Evolutionary conservation across 2,329 filamentous ascomycete species (phyloP).

Genomic region (Cercospora berteroae): DNA sequence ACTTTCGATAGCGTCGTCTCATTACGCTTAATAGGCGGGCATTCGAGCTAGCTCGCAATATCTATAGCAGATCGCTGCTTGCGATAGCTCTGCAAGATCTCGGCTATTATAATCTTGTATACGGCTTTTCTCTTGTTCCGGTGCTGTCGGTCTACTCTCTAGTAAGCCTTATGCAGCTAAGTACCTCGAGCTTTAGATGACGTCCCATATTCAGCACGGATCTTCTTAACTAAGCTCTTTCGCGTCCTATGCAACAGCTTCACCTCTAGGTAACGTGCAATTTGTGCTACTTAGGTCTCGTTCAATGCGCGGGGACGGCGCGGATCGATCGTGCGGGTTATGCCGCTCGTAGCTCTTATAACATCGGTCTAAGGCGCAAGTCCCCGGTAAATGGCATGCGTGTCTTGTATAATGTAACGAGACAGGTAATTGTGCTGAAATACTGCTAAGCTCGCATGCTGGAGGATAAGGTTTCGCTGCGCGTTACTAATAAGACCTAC

Average conservation of each 20-base stretch:
- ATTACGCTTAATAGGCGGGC: background rate
- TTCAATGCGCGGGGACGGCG: background rate
- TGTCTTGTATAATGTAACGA: slow-evolving; percentile 3
- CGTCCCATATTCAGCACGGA: background rate
- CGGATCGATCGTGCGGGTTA: slow-evolving; percentile 6
- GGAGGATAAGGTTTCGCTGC: slow-evolving; percentile 1
- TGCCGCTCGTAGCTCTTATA: slow-evolving; percentile 6
- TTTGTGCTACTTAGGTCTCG: slow-evolving; percentile 4
- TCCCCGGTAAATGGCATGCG: background rate
- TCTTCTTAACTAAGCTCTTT: background rate
- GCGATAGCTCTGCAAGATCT: background rate
- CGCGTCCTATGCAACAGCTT: background rate
- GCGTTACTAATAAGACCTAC: slow-evolving; percentile 2
- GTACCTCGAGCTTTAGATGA: background rate
- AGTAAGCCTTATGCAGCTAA: slow-evolving; percentile 1
- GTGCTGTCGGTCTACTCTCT: slow-evolving; percentile 7
- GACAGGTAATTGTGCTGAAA: slow-evolving; percentile 5
- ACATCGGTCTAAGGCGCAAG: background rate
- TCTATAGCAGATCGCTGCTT: slow-evolving; percentile 4
- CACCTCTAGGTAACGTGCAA: background rate
- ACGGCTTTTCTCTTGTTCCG: background rate
- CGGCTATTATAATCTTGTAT: slow-evolving; percentile 4
- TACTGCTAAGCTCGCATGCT: slow-evolving; percentile 2
- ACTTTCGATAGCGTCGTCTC: background rate
- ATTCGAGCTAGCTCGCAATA: slow-evolving; percentile 6